phyloP scores from a whole-genome alignment of 305 asterid species.

The Solanum chacoense region DNA sequence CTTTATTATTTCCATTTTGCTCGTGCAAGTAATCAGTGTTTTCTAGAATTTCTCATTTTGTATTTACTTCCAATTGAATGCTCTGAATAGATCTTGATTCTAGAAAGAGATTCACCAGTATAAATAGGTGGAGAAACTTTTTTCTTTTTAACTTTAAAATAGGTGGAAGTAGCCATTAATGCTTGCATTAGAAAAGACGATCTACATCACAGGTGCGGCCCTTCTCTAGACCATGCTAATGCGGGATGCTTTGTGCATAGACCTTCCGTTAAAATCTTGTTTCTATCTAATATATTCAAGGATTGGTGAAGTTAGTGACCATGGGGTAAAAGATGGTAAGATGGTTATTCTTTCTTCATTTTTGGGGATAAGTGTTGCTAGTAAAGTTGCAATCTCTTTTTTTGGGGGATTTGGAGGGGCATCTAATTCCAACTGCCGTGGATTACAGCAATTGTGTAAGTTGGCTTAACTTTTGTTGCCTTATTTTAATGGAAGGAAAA shows the following conservation, averaged over 20 bases:
- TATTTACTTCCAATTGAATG: background rate
- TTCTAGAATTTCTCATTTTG: background rate
- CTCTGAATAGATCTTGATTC: background rate
- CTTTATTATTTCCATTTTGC: background rate
- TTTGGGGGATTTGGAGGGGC: background rate
- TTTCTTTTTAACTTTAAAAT: background rate
- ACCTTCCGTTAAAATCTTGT: background rate
- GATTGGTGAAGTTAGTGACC: background rate
- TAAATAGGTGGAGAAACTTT: background rate
- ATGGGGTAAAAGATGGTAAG: background rate
- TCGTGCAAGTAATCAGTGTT: background rate
- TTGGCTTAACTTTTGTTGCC: background rate
- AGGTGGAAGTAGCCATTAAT: background rate
- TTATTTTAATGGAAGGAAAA: background rate
- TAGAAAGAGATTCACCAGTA: background rate
- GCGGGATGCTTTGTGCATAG: background rate
- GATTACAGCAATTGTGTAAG: background rate
- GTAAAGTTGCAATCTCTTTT: background rate
- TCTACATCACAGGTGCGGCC: background rate
- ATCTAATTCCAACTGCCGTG: background rate
- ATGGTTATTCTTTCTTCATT: background rate
- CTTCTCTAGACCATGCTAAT: background rate
- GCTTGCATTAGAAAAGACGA: background rate
- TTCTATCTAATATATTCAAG: background rate
- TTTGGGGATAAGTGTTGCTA: background rate